Evolutionary conservation across 1,284 basidiomycete species (phyloP).

Genomic region (Sporisorium exsertum): DNA sequence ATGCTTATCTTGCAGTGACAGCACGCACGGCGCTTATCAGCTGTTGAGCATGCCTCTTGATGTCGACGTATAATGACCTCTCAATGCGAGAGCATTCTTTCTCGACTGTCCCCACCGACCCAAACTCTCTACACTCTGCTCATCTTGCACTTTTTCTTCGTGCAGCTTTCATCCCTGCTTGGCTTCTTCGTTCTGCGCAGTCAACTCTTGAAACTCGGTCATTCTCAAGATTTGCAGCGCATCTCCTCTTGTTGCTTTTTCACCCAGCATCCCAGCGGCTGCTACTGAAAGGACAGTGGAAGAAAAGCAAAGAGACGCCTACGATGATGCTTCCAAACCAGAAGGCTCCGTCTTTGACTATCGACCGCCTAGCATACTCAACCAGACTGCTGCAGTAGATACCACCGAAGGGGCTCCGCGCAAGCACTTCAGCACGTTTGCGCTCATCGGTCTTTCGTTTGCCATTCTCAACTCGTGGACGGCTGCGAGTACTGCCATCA

Average conservation of each 20-base stretch:
- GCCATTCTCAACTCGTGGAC: constrained; percentile 52
- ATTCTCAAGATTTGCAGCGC: background rate
- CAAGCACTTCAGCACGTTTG: constrained; percentile 45
- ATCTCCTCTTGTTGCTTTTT: background rate
- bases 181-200: background rate
- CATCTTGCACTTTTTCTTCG: background rate
- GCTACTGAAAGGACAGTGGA: constrained; percentile 9
- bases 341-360: constrained; percentile 14
- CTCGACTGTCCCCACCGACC: background rate
- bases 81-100: background rate
- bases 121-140: background rate
- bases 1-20: constrained; percentile 3
- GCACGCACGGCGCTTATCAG: too few species aligned
- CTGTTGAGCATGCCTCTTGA: background rate
- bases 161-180: background rate
- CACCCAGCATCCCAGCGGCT: background rate
- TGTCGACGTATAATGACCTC: background rate
- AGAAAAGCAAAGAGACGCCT: constrained; percentile 18
- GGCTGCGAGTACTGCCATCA: constrained; percentile 35
- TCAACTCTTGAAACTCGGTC: background rate
- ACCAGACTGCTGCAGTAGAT: background rate
- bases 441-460: constrained; percentile 45
- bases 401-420: constrained; percentile 8
- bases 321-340: constrained; percentile 28
- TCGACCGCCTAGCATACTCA: constrained; percentile 5